Percentiles rank a stretch among this genome's conserved stretches.
These are phyloP conservation scores for Globisporangium parvum DNA, from an alignment of 352 stramenopile genomes.

Conservation along the genomic window DNA sequence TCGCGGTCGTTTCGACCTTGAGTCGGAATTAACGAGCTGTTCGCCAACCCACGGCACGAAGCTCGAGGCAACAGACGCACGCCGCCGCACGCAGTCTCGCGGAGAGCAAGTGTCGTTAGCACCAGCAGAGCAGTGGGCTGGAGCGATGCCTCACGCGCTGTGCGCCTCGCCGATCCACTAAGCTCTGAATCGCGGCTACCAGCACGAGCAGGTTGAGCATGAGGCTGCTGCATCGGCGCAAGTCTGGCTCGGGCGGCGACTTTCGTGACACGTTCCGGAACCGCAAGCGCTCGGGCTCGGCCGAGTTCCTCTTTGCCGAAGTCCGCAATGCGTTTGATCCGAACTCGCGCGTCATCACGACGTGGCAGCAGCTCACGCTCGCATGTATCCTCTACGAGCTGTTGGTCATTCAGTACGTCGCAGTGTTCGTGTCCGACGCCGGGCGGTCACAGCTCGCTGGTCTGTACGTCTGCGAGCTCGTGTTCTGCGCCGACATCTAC, in stretches of 20 bases:
- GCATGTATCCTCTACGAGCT: slow-evolving; percentile 49
- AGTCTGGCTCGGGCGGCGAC: slow-evolving; percentile 16
- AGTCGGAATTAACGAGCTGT: no score
- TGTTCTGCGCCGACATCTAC: slow-evolving; percentile 61
- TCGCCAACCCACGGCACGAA: no score
- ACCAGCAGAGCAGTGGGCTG: no score
- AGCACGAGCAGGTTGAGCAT: background rate
- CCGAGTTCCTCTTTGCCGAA: slow-evolving; percentile 40
- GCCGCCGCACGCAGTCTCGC: no score
- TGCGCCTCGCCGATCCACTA: no score
- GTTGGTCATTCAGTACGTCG: slow-evolving; percentile 35
- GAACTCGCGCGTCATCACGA: slow-evolving; percentile 39
- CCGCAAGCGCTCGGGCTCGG: slow-evolving; percentile 34
- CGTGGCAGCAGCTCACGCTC: slow-evolving; percentile 51
- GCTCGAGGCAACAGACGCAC: no score
- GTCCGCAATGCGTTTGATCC: slow-evolving; percentile 58
- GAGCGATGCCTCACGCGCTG: no score
- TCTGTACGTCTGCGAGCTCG: slow-evolving; percentile 47
- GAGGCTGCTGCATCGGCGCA: slow-evolving; percentile 2
- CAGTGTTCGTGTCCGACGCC: slow-evolving; percentile 22
- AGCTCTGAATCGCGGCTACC: no score
- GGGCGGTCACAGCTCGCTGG: slow-evolving; percentile 21
- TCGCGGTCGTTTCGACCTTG: no score
- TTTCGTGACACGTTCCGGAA: slow-evolving; percentile 33
- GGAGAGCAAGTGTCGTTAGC: no score